phyloP scores from a whole-genome alignment of 2,329 filamentous ascomycete genomes.

The Myotisia sp. region DNA sequence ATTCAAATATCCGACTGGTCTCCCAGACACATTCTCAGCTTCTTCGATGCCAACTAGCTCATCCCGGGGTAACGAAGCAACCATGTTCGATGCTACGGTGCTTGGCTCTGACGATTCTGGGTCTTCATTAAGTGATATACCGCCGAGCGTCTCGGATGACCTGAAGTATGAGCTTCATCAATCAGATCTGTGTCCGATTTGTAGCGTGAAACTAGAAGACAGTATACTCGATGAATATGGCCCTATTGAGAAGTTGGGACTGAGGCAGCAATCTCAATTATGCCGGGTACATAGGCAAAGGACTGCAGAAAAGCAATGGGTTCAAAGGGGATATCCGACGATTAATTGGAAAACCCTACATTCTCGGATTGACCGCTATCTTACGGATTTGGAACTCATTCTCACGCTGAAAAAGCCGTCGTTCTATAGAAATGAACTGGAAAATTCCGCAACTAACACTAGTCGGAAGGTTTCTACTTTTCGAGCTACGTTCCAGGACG shows the following conservation, averaged over 20 bases:
- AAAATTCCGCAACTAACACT: constrained; percentile 31
- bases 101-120: too few species aligned
- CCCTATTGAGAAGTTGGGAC: constrained; percentile 2
- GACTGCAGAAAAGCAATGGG: constrained; percentile 39
- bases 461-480: constrained; percentile 40
- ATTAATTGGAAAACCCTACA: constrained; percentile 56
- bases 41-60: constrained; percentile 18
- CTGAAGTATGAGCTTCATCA: too few species aligned
- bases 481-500: constrained; percentile 44
- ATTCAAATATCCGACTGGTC: constrained; percentile 7
- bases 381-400: constrained; percentile 42
- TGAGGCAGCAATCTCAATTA: constrained; percentile 42
- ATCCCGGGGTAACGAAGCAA: constrained; percentile 11
- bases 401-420: constrained; percentile 33
- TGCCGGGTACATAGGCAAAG: constrained; percentile 48
- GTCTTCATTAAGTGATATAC: constrained; percentile 21
- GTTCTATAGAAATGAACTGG: constrained; percentile 46
- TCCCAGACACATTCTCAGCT: constrained; percentile 18
- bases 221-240: too few species aligned
- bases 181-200: too few species aligned
- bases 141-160: constrained; percentile 14
- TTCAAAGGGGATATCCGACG: constrained; percentile 47
- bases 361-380: constrained; percentile 43
- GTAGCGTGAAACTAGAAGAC: too few species aligned
- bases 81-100: constrained; percentile 13